Percentiles rank a stretch among this genome's conserved stretches.
Evolutionary conservation across 2,329 filamentous ascomycete genomes (phyloP).

Genomic region (Aspergillus sp.): DNA sequence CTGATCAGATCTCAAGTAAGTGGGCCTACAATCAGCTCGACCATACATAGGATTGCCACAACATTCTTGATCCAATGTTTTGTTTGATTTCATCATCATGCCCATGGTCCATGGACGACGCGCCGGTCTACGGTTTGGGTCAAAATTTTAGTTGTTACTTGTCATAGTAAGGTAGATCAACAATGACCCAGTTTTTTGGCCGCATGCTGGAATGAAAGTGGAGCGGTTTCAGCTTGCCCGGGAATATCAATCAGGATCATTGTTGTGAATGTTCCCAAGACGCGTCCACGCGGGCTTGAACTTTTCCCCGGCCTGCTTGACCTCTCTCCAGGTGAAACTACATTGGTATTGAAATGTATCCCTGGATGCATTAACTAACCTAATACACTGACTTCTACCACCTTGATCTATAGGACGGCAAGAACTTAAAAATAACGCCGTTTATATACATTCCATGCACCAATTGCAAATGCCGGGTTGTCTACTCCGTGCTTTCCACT

Average conservation of each 20-base stretch:
- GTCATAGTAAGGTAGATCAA: neutral
- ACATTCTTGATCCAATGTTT: no score
- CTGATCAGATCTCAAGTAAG: no score
- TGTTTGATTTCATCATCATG: no score
- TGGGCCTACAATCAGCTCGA: no score
- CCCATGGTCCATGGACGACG: no score
- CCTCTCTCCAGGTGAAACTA: neutral
- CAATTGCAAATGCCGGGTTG: constrained; percentile 4
- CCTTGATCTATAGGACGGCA: constrained; percentile 8
- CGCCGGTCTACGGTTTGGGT: neutral
- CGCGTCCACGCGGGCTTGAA: neutral
- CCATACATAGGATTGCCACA: no score
- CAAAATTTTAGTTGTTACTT: neutral
- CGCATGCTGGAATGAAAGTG: neutral
- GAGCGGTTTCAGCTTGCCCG: constrained; percentile 2
- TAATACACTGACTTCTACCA: constrained; percentile 12
- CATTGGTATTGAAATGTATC: neutral
- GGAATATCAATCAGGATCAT: neutral
- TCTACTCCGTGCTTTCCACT: neutral
- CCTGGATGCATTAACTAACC: constrained; percentile 5
- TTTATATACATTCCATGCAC: constrained; percentile 17
- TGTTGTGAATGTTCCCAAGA: neutral
- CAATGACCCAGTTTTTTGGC: neutral
- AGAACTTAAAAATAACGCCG: constrained; percentile 18
- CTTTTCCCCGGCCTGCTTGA: neutral